Conservation (phyloP, 768 basidiomycete species). For the Dacryopinax spathularia region DNA sequence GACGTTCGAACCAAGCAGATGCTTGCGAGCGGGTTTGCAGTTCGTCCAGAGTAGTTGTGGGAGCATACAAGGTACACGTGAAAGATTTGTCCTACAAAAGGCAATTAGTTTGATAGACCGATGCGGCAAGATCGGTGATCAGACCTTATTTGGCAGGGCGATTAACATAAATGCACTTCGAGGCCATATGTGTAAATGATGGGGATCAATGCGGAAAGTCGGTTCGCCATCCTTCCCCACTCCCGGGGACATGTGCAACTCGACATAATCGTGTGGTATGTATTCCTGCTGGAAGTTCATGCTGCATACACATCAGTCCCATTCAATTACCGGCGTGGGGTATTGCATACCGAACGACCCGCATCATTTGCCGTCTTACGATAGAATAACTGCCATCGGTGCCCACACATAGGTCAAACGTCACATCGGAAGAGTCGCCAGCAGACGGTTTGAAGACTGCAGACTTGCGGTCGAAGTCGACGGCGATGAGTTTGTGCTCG, state of each 20-base stretch:
- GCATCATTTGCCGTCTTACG: constrained; percentile 88
- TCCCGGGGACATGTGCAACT: constrained; percentile 66
- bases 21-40: constrained; percentile 41
- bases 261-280: constrained; percentile 90
- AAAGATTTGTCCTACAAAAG: constrained; percentile 74
- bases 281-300: constrained; percentile 94
- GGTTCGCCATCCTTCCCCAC: constrained; percentile 43
- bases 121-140: constrained; percentile 17
- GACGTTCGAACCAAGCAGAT: constrained; percentile 58
- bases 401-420: constrained; percentile 74
- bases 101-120: neutral
- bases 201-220: constrained; percentile 75
- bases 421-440: constrained; percentile 30
- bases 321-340: constrained; percentile 13
- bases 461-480: constrained; percentile 57
- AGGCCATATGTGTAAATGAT: constrained; percentile 98
- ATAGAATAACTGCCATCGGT: constrained; percentile 91
- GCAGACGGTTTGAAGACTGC: constrained; percentile 37
- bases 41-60: constrained; percentile 54
- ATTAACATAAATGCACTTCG: constrained; percentile 99
- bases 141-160: constrained; percentile 90
- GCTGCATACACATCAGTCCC: constrained; percentile 29
- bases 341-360: constrained; percentile 61
- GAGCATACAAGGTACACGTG: constrained; percentile 92
- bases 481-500: constrained; percentile 59